phyloP scores from a whole-genome alignment of 139 green algal species.

The Diplosphaera chodatii region DNA sequence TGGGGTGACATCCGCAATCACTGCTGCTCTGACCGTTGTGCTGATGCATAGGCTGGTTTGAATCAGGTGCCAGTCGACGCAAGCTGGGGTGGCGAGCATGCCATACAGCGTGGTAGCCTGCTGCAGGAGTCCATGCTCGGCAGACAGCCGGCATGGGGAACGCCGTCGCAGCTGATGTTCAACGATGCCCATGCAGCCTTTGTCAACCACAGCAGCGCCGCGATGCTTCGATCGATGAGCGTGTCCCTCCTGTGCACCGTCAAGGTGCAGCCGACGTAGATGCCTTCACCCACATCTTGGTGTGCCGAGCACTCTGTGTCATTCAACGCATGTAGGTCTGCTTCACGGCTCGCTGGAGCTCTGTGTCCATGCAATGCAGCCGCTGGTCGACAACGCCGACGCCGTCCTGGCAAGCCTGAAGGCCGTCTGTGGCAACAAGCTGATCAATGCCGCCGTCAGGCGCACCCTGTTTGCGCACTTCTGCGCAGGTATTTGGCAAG shows the following conservation, averaged over 20 bases:
- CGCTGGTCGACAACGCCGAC: constrained; percentile 50
- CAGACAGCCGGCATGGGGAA: background rate
- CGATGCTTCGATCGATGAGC: constrained; percentile 32
- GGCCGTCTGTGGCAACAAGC: constrained; percentile 41
- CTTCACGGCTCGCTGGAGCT: too few relatives aligned
- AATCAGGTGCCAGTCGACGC: too few relatives aligned
- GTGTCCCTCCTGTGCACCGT: constrained; percentile 34
- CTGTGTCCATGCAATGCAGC: background rate
- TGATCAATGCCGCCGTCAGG: constrained; percentile 51
- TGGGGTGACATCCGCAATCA: too few relatives aligned
- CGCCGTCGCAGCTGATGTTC: constrained; percentile 20
- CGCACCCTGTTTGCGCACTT: constrained; percentile 83
- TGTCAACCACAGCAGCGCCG: constrained; percentile 28
- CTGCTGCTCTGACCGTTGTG: too few relatives aligned
- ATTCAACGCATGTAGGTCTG: too few relatives aligned
- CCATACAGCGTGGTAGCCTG: too few relatives aligned
- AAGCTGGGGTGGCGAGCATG: too few relatives aligned
- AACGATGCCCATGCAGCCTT: constrained; percentile 26
- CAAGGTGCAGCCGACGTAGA: background rate
- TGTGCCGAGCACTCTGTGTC: too few relatives aligned
- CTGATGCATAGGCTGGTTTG: too few relatives aligned
- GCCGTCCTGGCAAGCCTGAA: constrained; percentile 31
- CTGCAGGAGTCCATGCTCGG: too few relatives aligned
- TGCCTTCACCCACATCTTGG: too few relatives aligned
- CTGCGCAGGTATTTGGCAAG: constrained; percentile 69